Evolutionary conservation across 768 basidiomycete species (phyloP), one percentile per base, ranked within the genome.

Genomic region (Suillus americanus): DNA sequence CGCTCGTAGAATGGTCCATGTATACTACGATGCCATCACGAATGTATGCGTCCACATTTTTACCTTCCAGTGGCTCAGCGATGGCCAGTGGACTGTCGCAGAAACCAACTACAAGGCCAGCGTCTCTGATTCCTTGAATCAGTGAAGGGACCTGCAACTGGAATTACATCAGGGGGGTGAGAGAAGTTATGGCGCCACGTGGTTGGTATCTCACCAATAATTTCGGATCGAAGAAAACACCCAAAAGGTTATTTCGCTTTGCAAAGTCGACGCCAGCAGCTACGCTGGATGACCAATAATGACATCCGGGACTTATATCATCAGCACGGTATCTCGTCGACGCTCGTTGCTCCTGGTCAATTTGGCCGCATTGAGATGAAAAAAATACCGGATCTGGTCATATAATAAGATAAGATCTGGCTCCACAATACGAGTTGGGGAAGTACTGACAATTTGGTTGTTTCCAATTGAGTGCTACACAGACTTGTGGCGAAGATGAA

Each of bases 391-490:
- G 95, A 83, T 97, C 95, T 94, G 74, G 62, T 62, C 63, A 62
- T 70, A 66, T 8, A 59, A 20, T 35, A 20, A 28, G 57, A 59
- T 59, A 40, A 28, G 56, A 41, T 54, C 53, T 54, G 8, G 30
- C n/a, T n/a, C 45, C 59, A 62, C 5, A 28, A 38, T 64, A 46
- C 33, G 33, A n/a, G 46, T 23, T 25, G 30, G 25, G 65, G 30
- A 40, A 25, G n/a, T 41, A 77, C 88, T 77, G 79, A 94, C 97
- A 99, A 76, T 99, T 99, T 14, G 97, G 97, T 77, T 99, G 97
- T 77, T 99, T 99, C 97, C 97, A 99, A 72, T 99, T 99, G 62
- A 98, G 77, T 18, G 92, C 89, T 9, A 92, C 87, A 76, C 95
- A 97, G 0, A 95, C 86, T 73, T 92, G 89, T 10, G 96, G 93